phyloP scores from a whole-genome alignment of 345 rosid genomes.

The Rhizophora mangle region DNA sequence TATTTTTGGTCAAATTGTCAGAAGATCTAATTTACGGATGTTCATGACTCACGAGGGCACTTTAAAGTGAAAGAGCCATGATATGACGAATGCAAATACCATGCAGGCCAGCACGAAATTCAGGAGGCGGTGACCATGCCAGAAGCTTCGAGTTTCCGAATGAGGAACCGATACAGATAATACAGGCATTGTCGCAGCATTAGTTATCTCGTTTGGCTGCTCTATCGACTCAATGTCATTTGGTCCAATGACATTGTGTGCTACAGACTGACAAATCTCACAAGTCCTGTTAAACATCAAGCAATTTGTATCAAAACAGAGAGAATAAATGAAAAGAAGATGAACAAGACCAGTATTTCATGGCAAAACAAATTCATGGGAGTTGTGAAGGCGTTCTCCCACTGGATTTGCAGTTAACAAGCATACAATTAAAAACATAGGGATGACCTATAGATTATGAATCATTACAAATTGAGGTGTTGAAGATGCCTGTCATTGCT shows the following conservation, averaged over 20 bases:
- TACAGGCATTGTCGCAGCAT: constrained; percentile 17
- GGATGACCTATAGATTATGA: neutral
- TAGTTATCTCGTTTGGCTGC: constrained; percentile 39
- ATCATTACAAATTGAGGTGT: neutral
- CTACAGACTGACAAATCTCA: constrained; percentile 81
- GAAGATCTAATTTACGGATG: constrained; percentile 1
- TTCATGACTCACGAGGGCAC: constrained; percentile 47
- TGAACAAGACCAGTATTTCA: neutral
- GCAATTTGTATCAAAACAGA: constrained; percentile 1
- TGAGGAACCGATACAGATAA: constrained; percentile 26
- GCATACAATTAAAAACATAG: neutral
- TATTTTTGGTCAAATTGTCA: constrained; percentile 8
- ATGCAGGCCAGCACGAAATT: constrained; percentile 72
- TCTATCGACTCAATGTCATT: constrained; percentile 38
- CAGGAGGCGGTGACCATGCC: constrained; percentile 80
- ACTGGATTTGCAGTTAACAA: neutral
- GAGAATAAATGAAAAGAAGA: neutral
- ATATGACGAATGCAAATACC: constrained; percentile 69
- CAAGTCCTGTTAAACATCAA: constrained; percentile 52
- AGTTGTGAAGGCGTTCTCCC: neutral
- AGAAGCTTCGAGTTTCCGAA: constrained; percentile 61
- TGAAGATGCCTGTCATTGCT: neutral
- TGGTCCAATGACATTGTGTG: constrained; percentile 59
- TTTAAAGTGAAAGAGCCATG: constrained; percentile 78
- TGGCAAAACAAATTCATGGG: neutral